A percentile compares a stretch with the other conserved stretches of the same genome.
phyloP scores from a whole-genome alignment of 805 yeast species.

The Yamadazyma olivae region DNA sequence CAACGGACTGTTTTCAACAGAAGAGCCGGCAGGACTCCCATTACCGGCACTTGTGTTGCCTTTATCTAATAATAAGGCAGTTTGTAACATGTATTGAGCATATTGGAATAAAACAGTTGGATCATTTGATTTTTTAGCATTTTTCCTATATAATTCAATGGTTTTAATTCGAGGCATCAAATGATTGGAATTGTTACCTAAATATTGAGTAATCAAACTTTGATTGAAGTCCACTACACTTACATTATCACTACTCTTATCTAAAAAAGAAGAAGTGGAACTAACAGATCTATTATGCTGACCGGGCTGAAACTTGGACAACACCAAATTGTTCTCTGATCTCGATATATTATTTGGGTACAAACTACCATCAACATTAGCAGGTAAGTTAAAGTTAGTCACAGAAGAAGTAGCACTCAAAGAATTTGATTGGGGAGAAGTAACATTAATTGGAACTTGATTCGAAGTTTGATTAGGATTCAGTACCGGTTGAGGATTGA shows the following conservation, averaged over 20 bases:
- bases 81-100: slow-evolving; percentile 86
- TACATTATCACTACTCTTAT: slow-evolving; percentile 24
- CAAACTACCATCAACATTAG: not conserved
- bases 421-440: slow-evolving; percentile 27
- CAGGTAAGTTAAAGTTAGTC: slow-evolving; percentile 27
- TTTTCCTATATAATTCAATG: slow-evolving; percentile 79
- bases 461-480: not conserved
- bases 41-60: slow-evolving; percentile 6
- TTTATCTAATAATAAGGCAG: slow-evolving; percentile 63
- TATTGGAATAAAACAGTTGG: slow-evolving; percentile 85
- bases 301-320: slow-evolving; percentile 11
- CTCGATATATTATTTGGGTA: slow-evolving; percentile 13
- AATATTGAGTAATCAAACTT: slow-evolving; percentile 47
- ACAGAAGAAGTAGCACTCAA: slow-evolving; percentile 33
- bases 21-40: not conserved
- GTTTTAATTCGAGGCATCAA: slow-evolving; percentile 78
- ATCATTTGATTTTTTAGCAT: slow-evolving; percentile 81
- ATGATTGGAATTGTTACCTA: slow-evolving; percentile 48
- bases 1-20: slow-evolving; percentile 18
- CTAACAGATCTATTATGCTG: slow-evolving; percentile 35
- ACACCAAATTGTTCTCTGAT: slow-evolving; percentile 25
- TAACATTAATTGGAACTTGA: slow-evolving; percentile 2
- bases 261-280: slow-evolving; percentile 35
- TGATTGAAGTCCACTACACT: slow-evolving; percentile 51
- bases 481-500: too few species aligned